Evolutionary conservation across 148 eudicot genomes (phyloP).

Genomic region (Camellia sinensis): DNA sequence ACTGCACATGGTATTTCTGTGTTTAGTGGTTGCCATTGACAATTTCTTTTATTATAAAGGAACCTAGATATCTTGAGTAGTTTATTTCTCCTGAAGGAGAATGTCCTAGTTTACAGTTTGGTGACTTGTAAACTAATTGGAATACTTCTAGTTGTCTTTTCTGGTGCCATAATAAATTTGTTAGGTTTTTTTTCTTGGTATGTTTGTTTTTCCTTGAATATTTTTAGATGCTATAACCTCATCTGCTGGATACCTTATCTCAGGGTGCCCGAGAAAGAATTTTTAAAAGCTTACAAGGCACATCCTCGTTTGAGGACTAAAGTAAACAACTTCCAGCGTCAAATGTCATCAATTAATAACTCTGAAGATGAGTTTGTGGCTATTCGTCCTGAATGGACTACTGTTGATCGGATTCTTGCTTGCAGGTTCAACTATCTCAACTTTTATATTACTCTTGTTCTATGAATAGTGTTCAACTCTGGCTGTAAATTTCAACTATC

Average conservation of each 20-base stretch:
- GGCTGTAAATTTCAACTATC: background rate
- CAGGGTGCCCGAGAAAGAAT: constrained; percentile 93
- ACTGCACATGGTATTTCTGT: constrained; percentile 77
- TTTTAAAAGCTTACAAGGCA: constrained; percentile 76
- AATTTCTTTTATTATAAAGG: background rate
- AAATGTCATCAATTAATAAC: constrained; percentile 49
- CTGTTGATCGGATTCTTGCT: constrained; percentile 89
- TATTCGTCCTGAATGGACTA: constrained; percentile 95
- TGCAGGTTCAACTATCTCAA: constrained; percentile 61
- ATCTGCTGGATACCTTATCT: constrained; percentile 17
- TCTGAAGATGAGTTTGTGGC: constrained; percentile 82
- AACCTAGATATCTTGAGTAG: background rate
- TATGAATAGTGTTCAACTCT: background rate
- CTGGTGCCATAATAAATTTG: background rate
- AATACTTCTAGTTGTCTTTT: constrained; percentile 3
- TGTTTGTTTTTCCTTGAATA: too few relatives aligned
- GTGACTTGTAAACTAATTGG: background rate
- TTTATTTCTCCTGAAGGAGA: background rate
- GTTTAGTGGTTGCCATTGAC: background rate
- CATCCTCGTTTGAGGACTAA: constrained; percentile 86
- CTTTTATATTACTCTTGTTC: background rate
- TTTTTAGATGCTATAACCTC: background rate
- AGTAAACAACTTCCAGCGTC: constrained; percentile 85
- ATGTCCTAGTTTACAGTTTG: background rate
- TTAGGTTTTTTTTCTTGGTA: background rate